phyloP scores from a whole-genome alignment of 129 eudicot species.

The Flaveria ramosissima region DNA sequence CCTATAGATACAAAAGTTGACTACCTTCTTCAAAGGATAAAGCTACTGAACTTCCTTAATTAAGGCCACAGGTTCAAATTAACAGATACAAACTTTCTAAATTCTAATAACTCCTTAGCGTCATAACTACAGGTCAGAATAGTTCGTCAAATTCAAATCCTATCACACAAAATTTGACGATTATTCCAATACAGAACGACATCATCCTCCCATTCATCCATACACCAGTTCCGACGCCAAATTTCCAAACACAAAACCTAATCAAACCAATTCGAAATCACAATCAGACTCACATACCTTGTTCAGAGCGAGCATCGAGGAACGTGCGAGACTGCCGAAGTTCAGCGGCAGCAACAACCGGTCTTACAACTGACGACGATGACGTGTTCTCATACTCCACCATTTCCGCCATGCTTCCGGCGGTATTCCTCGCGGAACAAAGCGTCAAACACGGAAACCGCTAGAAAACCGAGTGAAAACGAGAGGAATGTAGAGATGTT shows the following conservation, averaged over 20 bases:
- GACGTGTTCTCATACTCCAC: background rate
- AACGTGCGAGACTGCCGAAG: background rate
- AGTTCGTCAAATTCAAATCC: no score
- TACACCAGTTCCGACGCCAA: no score
- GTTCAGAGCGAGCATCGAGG: constrained; percentile 10
- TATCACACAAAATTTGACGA: background rate
- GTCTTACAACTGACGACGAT: background rate
- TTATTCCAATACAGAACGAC: background rate
- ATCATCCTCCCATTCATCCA: no score
- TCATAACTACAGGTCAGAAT: no score
- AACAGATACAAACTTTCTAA: no score
- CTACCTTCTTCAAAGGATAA: background rate
- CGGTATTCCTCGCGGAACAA: background rate
- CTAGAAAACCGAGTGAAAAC: background rate
- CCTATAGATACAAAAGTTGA: background rate
- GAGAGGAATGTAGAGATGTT: background rate
- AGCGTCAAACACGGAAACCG: background rate
- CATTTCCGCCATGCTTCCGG: constrained; percentile 2
- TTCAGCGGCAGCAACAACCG: background rate
- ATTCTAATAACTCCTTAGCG: no score
- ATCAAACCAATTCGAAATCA: no score
- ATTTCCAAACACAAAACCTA: no score
- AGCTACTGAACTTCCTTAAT: background rate
- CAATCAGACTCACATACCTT: background rate
- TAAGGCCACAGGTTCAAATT: background rate